Evolutionary conservation across 2,329 filamentous ascomycete species (phyloP), one percentile per base, ranked within the genome.

Genomic region (Trichoderma pleuroti): DNA sequence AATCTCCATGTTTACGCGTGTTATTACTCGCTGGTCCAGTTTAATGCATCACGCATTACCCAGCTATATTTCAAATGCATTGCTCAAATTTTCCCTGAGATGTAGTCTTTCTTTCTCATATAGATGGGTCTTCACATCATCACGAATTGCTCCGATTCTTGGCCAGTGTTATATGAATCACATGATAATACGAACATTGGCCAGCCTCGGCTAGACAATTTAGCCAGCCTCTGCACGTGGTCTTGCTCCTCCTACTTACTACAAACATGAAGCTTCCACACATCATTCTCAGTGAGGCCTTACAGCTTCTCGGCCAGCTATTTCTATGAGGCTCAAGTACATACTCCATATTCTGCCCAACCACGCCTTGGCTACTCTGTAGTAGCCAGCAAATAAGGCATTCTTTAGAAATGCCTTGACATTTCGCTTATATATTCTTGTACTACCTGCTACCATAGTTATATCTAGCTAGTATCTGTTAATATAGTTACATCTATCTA

Each of bases 321-420:
- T 42, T 42, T 8, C 8, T 42, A 10, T 16, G 39, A 42, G 8
- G 1, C 39, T 42, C 1, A 11, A 52, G 6, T 24, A 24, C 21
- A 12, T 24, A 24, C 21, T 1, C n/a, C 6, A 16, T n/a, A 1
- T 21, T 49, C 5, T 21, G 8, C n/a, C 18, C 0, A 18, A 5
- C 1, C 16, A 42, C 4, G 36, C 0, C 0, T 18, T 18, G 0
- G 0, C 0, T 8, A n/a, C n/a, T n/a, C n/a, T n/a, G n/a, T n/a
- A 42, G 36, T 16, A n/a, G 36, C 36, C 16, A 42, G 18, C 8
- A 42, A 9, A 42, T 1, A 42, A 42, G 16, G 16, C 1, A 34
- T 34, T 34, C 32, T 4, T 34, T 10, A 5, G 36, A 42, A 16
- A 42, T 42, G 0, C 36, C 36, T 42, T 42, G 8, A 18, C 1